Evolutionary conservation across 805 yeast genomes (phyloP).

Genomic region (Candida methanosorbosa): DNA sequence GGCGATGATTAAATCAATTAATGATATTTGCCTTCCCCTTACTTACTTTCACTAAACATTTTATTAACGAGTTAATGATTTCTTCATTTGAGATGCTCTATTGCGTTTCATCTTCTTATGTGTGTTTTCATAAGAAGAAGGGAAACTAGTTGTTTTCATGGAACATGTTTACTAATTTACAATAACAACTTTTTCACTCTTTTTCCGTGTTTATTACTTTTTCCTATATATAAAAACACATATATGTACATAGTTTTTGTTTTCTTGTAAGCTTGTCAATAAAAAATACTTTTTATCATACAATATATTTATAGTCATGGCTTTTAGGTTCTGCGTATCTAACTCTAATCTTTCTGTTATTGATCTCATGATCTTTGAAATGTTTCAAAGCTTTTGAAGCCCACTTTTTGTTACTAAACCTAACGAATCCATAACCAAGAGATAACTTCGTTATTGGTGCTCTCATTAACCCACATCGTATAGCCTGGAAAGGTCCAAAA

Average conservation of each 20-base stretch:
- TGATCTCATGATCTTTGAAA: slow-evolving; percentile 32
- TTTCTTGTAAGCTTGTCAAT: too few species aligned
- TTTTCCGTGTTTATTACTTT: not conserved
- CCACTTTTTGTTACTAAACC: slow-evolving; percentile 36
- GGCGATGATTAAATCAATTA: slow-evolving; percentile 25
- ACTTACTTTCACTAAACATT: not conserved
- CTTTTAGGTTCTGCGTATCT: slow-evolving; percentile 16
- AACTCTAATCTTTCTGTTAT: slow-evolving; percentile 34
- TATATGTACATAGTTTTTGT: slow-evolving; percentile 3
- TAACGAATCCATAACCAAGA: slow-evolving; percentile 54
- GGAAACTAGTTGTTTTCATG: not conserved
- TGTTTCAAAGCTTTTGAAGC: slow-evolving; percentile 38
- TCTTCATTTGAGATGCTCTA: too few species aligned
- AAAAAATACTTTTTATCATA: slow-evolving; percentile 10
- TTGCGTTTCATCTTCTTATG: too few species aligned
- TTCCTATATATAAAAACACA: slow-evolving; percentile 1
- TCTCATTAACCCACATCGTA: slow-evolving; percentile 19
- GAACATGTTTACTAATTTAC: slow-evolving; percentile 1
- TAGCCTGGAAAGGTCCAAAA: slow-evolving; percentile 17
- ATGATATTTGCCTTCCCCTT: too few species aligned
- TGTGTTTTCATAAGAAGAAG: too few species aligned
- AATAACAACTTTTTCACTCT: too few species aligned
- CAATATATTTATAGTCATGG: slow-evolving; percentile 16
- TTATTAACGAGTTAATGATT: too few species aligned
- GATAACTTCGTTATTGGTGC: slow-evolving; percentile 20